Evolutionary conservation across 2,329 filamentous ascomycete genomes (phyloP), one percentile per base, ranked within the genome.

Genomic region (Balansia obtecta): DNA sequence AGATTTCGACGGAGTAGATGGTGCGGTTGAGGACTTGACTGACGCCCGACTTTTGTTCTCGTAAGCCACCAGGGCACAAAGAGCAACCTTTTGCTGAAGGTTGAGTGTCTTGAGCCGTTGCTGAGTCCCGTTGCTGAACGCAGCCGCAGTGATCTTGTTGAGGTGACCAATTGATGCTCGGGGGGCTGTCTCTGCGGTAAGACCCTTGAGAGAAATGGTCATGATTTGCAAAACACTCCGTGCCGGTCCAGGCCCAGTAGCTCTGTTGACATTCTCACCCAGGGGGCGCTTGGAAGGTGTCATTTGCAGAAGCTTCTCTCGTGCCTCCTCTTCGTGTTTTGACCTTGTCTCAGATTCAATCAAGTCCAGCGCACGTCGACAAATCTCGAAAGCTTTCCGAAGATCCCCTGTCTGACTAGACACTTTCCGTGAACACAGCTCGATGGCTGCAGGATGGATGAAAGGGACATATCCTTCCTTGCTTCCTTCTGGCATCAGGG

Each of bases 381-480:
- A 89, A 53, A 98, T 88, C 65, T 96, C 91, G 60, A 97, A 96
- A 0, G 90, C 91, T 66, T 95, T 95, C 53, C 93, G 86, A 46
- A 98, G 68, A 65, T 98, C 93, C 42, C 93, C 93, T 0, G 88
- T 95, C 64, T 97, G 91, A 49, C 86, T 88, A 4, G 93, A 86
- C 15, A 98, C 88, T 65, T 97, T 98, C 65, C 93, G 88, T 8
- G 93, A 86, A 64, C 91, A 95, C 43, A 98, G 82, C 61, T 94
- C 88, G 58, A 98, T 89, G 16, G 93, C 93, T 12, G 88, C 87
- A 1, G 91, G 91, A 61, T 97, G 91, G 52, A 98, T 80, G 61
- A 97, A 95, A 0, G 93, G 93, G 3, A 95, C 70, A 53, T 80
- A 85, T 53, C 77, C 76, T 37, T 77, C 68, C 46, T 72, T 74